Conservation (phyloP, 169 alveolate genomes). For the Haemoproteus tartakovskyi region DNA sequence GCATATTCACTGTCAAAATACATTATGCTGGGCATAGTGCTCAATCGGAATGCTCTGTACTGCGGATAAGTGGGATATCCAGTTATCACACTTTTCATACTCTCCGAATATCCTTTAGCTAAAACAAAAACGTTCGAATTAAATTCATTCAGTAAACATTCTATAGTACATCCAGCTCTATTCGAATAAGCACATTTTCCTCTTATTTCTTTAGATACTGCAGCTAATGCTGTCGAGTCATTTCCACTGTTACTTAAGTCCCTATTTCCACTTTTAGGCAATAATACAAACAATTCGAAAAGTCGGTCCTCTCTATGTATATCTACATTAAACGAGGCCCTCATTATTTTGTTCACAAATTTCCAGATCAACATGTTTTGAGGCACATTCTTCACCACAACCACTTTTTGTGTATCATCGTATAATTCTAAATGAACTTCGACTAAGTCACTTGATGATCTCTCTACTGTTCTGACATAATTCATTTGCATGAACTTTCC, state of each 20-base stretch:
- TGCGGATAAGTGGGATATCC: too few species aligned
- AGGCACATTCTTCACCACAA: conserved; percentile 53
- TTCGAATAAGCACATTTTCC: too few species aligned
- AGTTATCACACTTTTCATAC: too few species aligned
- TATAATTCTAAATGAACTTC: conserved; percentile 17
- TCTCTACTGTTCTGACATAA: conserved; percentile 4
- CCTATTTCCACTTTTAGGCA: conserved; percentile 19
- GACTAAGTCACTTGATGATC: conserved; percentile 24
- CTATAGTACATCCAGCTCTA: conserved; percentile 62
- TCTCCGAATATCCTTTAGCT: conserved; percentile 46
- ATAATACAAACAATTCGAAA: conserved; percentile 36
- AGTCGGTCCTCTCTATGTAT: conserved; percentile 34
- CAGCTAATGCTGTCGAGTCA: conserved; percentile 6
- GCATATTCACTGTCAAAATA: too few species aligned
- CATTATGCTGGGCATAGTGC: too few species aligned
- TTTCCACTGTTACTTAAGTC: conserved; percentile 2
- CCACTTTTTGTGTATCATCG: conserved; percentile 7
- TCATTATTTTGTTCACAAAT: conserved; percentile 41
- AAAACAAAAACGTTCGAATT: conserved; percentile 5
- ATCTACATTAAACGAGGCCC: conserved; percentile 47
- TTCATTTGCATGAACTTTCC: conserved; percentile 9
- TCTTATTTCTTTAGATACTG: too few species aligned
- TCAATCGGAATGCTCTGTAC: too few species aligned
- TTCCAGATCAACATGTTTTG: conserved; percentile 25
- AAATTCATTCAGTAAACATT: conserved; percentile 11